These are phyloP conservation scores for Stagonosporopsis rhizophila DNA, from an alignment of 2,329 filamentous ascomycete species.

Conservation along the genomic window DNA sequence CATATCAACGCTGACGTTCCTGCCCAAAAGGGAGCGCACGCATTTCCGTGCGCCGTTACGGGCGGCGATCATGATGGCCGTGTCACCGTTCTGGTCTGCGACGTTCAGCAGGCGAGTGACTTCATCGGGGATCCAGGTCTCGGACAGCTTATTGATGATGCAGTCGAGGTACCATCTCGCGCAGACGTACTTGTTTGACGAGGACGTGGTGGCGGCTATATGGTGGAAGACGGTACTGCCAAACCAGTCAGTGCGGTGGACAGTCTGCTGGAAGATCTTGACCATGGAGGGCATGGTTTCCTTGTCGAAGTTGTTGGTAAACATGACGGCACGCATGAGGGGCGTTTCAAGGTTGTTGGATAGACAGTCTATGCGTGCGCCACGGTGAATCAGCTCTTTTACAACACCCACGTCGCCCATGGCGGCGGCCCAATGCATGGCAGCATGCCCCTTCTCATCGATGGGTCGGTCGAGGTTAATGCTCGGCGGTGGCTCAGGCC, in stretches of 20 bases:
- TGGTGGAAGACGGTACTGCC: constrained; percentile 93
- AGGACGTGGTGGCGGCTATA: constrained; percentile 85
- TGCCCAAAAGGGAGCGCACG: constrained; percentile 70
- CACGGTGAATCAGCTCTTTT: constrained; percentile 81
- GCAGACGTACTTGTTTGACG: constrained; percentile 84
- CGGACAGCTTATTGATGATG: constrained; percentile 84
- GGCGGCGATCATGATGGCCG: constrained; percentile 85
- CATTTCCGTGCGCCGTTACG: constrained; percentile 84
- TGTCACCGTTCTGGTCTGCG: constrained; percentile 88
- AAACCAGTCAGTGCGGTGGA: constrained; percentile 78
- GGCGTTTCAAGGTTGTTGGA: constrained; percentile 77
- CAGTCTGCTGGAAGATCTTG: constrained; percentile 81
- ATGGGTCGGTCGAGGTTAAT: constrained; percentile 93
- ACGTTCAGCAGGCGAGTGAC: constrained; percentile 81
- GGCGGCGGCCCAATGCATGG: constrained; percentile 94
- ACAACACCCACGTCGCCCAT: constrained; percentile 97
- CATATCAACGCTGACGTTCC: constrained; percentile 84
- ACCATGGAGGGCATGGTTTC: constrained; percentile 86
- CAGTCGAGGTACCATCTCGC: constrained; percentile 93
- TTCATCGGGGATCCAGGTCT: constrained; percentile 75
- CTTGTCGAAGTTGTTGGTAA: constrained; percentile 97
- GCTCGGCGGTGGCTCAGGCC: constrained; percentile 79
- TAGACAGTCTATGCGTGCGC: constrained; percentile 74
- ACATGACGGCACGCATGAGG: constrained; percentile 91
- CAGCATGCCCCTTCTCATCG: constrained; percentile 89